Evolutionary conservation across 2,329 filamentous ascomycete genomes (phyloP).

Genomic region (Botryotinia globosa): DNA sequence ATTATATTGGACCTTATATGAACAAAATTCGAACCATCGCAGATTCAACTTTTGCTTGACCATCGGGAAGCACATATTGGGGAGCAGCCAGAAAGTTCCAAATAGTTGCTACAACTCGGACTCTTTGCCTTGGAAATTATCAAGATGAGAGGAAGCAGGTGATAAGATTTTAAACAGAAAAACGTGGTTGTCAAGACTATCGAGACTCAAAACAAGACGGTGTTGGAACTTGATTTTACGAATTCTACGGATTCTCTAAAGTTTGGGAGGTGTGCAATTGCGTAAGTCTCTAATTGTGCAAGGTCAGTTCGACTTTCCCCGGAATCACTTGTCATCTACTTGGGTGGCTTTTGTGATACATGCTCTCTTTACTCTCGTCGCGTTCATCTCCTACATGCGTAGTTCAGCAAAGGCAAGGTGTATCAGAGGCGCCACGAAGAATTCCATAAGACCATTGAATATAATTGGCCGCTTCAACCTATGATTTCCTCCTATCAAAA

Average conservation of each 20-base stretch:
- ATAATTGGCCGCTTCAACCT: background rate
- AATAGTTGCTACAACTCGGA: background rate
- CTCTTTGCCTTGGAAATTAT: background rate
- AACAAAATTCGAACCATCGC: background rate
- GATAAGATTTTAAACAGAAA: background rate
- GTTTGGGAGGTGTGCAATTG: background rate
- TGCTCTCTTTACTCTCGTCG: background rate
- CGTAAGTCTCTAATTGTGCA: background rate
- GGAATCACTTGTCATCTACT: background rate
- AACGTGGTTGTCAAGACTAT: background rate
- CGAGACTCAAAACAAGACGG: background rate
- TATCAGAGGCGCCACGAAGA: background rate
- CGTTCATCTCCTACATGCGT: background rate
- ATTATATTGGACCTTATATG: background rate
- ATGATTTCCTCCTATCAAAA: background rate
- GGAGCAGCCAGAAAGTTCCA: background rate
- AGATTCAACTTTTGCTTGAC: background rate
- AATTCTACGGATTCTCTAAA: background rate
- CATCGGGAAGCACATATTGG: background rate
- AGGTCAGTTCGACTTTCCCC: background rate
- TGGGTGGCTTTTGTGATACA: background rate
- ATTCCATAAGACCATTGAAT: background rate
- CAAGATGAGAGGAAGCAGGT: background rate
- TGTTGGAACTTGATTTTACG: background rate
- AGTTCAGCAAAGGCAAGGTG: background rate